phyloP scores from a whole-genome alignment of 257 asterid species.

The Solanum phureja region DNA sequence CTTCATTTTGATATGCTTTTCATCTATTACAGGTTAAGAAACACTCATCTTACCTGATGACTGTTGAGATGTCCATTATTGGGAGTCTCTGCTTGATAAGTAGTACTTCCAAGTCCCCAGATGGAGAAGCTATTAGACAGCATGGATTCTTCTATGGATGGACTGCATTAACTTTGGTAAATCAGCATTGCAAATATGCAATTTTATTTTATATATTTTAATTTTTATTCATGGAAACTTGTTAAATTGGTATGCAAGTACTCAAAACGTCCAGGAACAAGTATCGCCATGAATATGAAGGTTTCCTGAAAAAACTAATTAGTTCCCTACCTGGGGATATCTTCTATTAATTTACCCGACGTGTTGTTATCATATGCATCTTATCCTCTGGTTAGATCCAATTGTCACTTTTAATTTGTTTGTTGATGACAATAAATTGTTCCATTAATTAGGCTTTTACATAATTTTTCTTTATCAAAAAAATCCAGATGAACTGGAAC shows the following conservation, averaged over 20 bases:
- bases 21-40: constrained; percentile 60
- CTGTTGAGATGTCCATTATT: constrained; percentile 91
- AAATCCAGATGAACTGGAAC: background rate
- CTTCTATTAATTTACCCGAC: background rate
- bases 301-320: background rate
- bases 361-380: background rate
- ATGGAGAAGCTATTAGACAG: constrained; percentile 60
- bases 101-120: constrained; percentile 86
- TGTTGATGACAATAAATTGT: background rate
- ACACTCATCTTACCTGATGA: constrained; percentile 86
- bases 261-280: background rate
- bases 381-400: background rate
- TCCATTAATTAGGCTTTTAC: background rate
- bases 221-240: background rate
- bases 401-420: background rate
- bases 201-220: background rate
- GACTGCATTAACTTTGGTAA: constrained; percentile 82
- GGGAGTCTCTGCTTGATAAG: constrained; percentile 88
- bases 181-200: constrained; percentile 1
- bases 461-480: background rate
- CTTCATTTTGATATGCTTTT: constrained; percentile 2
- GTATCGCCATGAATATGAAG: background rate
- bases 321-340: background rate
- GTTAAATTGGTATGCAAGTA: background rate
- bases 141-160: constrained; percentile 90